phyloP scores from a whole-genome alignment of 2,329 filamentous ascomycete species.

The Beauveria pseudobassiana region DNA sequence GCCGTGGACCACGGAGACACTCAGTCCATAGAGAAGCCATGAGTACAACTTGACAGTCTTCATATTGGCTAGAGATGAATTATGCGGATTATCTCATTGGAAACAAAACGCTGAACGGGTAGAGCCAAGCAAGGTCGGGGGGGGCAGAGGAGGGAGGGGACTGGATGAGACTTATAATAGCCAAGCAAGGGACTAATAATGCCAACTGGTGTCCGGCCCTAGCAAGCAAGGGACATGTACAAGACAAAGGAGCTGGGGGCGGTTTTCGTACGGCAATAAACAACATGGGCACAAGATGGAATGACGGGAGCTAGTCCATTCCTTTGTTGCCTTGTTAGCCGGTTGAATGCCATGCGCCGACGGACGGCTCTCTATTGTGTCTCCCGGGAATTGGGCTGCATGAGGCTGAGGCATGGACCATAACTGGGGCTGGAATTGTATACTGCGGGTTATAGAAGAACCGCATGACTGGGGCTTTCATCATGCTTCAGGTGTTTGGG shows the following conservation, averaged over 20 bases:
- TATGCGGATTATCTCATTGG: no score
- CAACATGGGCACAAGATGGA: neutral
- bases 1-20: neutral
- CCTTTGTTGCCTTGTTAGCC: neutral
- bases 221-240: neutral
- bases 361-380: neutral
- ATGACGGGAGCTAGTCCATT: neutral
- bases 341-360: conserved; percentile 3
- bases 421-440: neutral
- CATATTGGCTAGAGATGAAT: neutral
- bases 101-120: no score
- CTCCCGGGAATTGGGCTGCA: neutral
- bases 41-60: neutral
- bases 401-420: conserved; percentile 3
- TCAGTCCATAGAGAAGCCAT: conserved; percentile 1
- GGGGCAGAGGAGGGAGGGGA: neutral
- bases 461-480: neutral
- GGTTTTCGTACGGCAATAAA: neutral
- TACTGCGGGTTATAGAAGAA: neutral
- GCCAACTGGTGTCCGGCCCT: neutral
- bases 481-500: neutral
- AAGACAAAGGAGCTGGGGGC: neutral
- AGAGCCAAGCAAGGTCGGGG: neutral
- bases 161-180: neutral
- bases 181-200: neutral